Conservation (phyloP, 2,329 filamentous ascomycete genomes). For the Didymella arachidicola region DNA sequence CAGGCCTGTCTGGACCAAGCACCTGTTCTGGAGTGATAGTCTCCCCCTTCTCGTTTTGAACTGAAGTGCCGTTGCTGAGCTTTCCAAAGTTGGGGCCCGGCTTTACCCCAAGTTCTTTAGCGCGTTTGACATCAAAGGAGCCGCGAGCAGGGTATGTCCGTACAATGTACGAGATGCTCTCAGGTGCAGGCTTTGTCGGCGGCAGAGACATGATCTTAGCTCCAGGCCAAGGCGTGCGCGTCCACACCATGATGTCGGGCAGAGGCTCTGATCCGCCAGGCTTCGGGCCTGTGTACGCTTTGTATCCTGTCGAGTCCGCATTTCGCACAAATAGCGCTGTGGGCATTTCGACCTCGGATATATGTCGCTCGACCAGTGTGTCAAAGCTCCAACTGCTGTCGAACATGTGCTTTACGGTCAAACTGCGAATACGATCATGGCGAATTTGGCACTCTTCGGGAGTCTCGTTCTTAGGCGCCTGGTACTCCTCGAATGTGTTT, state of each 20-base stretch:
- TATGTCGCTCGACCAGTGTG: conserved; percentile 69
- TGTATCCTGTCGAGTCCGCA: conserved; percentile 67
- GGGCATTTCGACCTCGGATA: conserved; percentile 72
- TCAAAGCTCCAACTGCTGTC: conserved; percentile 78
- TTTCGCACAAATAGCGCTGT: conserved; percentile 75
- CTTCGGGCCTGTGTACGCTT: conserved; percentile 73
- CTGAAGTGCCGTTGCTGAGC: conserved; percentile 69
- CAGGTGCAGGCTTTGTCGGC: conserved; percentile 67
- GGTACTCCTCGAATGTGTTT: conserved; percentile 45
- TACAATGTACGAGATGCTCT: conserved; percentile 86
- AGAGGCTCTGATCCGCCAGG: conserved; percentile 60
- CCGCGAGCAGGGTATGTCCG: conserved; percentile 79
- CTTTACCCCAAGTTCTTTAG: conserved; percentile 69
- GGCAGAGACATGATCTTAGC: conserved; percentile 72
- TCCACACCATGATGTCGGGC: conserved; percentile 74
- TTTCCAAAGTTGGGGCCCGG: conserved; percentile 65
- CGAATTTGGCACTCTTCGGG: conserved; percentile 49
- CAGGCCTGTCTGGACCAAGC: conserved; percentile 70
- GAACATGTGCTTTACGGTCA: conserved; percentile 79
- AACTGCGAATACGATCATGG: conserved; percentile 63
- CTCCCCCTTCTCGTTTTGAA: conserved; percentile 69
- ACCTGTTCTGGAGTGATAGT: conserved; percentile 88
- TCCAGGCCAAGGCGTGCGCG: conserved; percentile 81
- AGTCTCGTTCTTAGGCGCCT: conserved; percentile 39
- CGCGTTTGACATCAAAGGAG: conserved; percentile 75